These are phyloP conservation scores for Lasiodiplodia theobromae DNA, from an alignment of 2,329 filamentous ascomycete species.

Conservation along the genomic window DNA sequence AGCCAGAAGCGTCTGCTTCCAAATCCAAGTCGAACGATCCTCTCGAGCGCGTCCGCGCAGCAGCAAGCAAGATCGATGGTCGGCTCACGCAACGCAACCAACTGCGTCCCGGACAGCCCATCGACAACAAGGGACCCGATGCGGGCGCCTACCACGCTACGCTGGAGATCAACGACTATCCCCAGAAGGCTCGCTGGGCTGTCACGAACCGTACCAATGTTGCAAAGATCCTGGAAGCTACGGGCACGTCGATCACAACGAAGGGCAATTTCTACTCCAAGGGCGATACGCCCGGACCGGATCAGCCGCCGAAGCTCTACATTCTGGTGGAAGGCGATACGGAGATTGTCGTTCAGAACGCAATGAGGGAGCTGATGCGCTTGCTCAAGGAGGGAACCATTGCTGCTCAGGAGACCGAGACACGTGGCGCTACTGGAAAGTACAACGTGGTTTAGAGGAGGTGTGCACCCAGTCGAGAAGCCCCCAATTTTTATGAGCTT, in stretches of 20 bases:
- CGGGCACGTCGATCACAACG: slow-evolving; percentile 94
- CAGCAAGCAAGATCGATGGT: slow-evolving; percentile 88
- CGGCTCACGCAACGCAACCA: slow-evolving; percentile 89
- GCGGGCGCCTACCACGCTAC: slow-evolving; percentile 97
- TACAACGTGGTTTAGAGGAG: slow-evolving; percentile 70
- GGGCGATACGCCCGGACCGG: slow-evolving; percentile 77
- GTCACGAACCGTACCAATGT: slow-evolving; percentile 99
- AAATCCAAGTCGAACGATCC: slow-evolving; percentile 65
- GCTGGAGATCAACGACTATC: slow-evolving; percentile 98
- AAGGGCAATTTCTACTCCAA: slow-evolving; percentile 89
- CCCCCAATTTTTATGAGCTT: slow-evolving; percentile 3
- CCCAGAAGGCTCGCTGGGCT: slow-evolving; percentile 97
- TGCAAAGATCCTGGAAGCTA: slow-evolving; percentile 94
- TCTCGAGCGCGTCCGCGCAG: slow-evolving; percentile 86
- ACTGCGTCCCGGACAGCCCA: slow-evolving; percentile 88
- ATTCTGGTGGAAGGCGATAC: slow-evolving; percentile 98
- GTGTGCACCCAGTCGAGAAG: slow-evolving; percentile 13
- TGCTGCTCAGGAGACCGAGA: slow-evolving; percentile 86
- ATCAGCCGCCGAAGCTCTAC: slow-evolving; percentile 90
- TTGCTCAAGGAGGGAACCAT: slow-evolving; percentile 89
- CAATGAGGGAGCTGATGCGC: slow-evolving; percentile 87
- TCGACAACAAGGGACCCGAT: slow-evolving; percentile 98
- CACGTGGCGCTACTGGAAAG: slow-evolving; percentile 74
- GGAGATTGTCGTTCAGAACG: slow-evolving; percentile 87
- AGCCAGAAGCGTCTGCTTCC: slow-evolving; percentile 52